Evolutionary conservation across 1,139 yeast species (phyloP), one percentile per base, ranked within the genome.

Genomic region (Candida tetrigidarum): DNA sequence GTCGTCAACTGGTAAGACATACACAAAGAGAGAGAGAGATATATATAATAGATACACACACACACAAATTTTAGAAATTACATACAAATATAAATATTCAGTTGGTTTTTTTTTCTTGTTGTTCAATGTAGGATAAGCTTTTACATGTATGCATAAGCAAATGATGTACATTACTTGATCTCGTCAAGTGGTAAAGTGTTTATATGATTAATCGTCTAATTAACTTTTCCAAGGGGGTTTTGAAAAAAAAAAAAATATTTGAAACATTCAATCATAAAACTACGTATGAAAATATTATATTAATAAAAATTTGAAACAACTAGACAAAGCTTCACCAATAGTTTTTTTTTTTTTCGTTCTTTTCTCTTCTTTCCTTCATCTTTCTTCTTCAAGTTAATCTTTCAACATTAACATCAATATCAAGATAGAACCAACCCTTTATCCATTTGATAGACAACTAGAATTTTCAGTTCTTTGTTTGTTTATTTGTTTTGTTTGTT

Each of bases 1-100:
- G 71, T 64, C 3, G 66, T 61, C 5, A 59, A 61, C 42, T 58
- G 50, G 52, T 47, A 48, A 36, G 5, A 33, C 5, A 28, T 2
- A n/a, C n/a, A n/a, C n/a, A n/a, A n/a, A n/a, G n/a, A n/a, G n/a
- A n/a, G 9, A 14, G 2, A 12, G 18, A 12, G 12, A 14, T 28
- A 3, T 12, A 3, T 28, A 7, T 12, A n/a, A 9, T 6, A 28
- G 19, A 12, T 8, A 28, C 12, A 12, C 8, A 28, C 14, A 28
- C 12, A 28, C 14, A 28, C 3, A 14, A n/a, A n/a, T n/a, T n/a
- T n/a, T n/a, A n/a, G n/a, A n/a, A n/a, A n/a, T n/a, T n/a, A n/a
- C n/a, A n/a, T n/a, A n/a, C n/a, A n/a, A n/a, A n/a, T n/a, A n/a
- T n/a, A n/a, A n/a, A n/a, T 28, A 28, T 33, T 33, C 23, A 4